A percentile compares a stretch with the other conserved stretches of the same genome.
Conservation (phyloP, 2,329 filamentous ascomycete species). For the Pseudophaeomoniella oleicola region DNA sequence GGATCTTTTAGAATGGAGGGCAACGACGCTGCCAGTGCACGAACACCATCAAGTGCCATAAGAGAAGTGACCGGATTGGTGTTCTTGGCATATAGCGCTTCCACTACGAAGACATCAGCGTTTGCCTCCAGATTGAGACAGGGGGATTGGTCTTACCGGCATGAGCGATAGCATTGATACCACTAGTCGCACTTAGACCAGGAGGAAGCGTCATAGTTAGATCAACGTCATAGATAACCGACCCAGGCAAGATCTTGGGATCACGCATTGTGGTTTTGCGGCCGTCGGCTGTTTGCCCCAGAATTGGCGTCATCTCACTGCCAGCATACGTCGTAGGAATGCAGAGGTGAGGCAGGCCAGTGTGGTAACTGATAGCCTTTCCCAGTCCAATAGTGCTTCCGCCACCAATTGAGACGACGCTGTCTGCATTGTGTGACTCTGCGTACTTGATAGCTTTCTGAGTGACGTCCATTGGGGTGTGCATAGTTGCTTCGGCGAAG, state of each 20-base stretch:
- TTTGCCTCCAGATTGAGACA: too few species aligned
- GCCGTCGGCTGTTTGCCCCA: constrained; percentile 47
- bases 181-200: constrained; percentile 40
- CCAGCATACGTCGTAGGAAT: constrained; percentile 49
- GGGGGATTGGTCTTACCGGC: too few species aligned
- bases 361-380: constrained; percentile 40
- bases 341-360: constrained; percentile 41
- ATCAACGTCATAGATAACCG: constrained; percentile 52
- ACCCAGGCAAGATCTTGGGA: too few species aligned
- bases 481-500: constrained; percentile 46
- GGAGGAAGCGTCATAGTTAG: constrained; percentile 44
- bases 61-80: constrained; percentile 45
- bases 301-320: constrained; percentile 50
- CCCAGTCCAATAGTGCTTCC: constrained; percentile 49
- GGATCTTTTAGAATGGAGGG: constrained; percentile 36
- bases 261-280: constrained; percentile 43
- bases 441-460: constrained; percentile 39
- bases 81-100: constrained; percentile 48
- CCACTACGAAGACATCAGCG: constrained; percentile 29
- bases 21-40: constrained; percentile 37
- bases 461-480: constrained; percentile 45
- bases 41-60: constrained; percentile 43
- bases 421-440: constrained; percentile 32
- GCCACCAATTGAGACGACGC: constrained; percentile 46
- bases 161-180: constrained; percentile 53